Evolutionary conservation across 2,329 filamentous ascomycete genomes (phyloP).

Genomic region (Bisporella sp.): DNA sequence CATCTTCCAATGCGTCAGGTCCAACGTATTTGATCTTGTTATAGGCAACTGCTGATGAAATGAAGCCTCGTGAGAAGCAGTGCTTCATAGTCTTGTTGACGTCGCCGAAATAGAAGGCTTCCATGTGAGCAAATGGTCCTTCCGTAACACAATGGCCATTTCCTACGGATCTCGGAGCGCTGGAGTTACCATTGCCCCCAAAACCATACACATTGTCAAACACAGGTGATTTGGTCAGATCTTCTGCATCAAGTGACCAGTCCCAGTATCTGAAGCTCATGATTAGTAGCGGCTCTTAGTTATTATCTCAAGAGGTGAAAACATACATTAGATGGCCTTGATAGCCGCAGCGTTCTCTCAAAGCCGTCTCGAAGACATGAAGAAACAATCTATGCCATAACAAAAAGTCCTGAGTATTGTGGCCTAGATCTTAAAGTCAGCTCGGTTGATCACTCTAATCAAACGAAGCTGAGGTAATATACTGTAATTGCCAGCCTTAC

Average conservation of each 20-base stretch:
- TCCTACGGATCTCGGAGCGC: constrained; percentile 3
- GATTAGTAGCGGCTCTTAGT: too few species aligned
- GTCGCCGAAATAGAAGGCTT: constrained; percentile 6
- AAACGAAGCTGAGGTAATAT: too few species aligned
- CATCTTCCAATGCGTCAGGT: constrained; percentile 9
- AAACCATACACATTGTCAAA: constrained; percentile 22
- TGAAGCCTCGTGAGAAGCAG: constrained; percentile 23
- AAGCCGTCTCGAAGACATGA: too few species aligned
- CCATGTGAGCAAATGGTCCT: constrained; percentile 20
- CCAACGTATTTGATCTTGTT: not conserved
- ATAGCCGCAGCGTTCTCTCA: too few species aligned
- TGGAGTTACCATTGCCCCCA: constrained; percentile 24
- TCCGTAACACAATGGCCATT: constrained; percentile 16
- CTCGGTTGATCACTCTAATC: too few species aligned
- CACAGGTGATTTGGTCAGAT: constrained; percentile 4
- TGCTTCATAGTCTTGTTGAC: constrained; percentile 16
- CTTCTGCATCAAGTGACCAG: constrained; percentile 27
- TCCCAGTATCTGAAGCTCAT: constrained; percentile 26
- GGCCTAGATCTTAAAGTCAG: too few species aligned
- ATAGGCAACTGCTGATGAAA: constrained; percentile 5
- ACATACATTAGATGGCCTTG: too few species aligned
- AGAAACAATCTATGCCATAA: too few species aligned
- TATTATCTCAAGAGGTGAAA: too few species aligned
- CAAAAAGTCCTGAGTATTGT: too few species aligned
- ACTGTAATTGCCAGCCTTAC: too few species aligned